Percentiles rank a stretch among this genome's conserved stretches.
Conservation (phyloP, 805 yeast species). For the Pachysolen tannophilus region DNA sequence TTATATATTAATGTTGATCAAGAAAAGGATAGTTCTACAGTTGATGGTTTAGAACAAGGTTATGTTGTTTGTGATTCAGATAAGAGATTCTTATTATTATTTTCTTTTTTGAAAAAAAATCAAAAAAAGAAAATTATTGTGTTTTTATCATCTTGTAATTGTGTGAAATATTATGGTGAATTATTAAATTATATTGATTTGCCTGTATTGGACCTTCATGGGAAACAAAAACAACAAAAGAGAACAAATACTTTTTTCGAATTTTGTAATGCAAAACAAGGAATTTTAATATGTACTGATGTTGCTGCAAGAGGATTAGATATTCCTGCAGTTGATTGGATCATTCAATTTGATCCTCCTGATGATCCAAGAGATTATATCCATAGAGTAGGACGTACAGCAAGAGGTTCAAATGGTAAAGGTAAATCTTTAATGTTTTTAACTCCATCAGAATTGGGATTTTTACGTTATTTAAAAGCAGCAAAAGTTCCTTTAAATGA, state of each 20-base stretch:
- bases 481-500: constrained; percentile 97
- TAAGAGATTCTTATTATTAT: constrained; percentile 80
- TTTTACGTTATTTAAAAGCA: constrained; percentile 86
- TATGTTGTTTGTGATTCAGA: constrained; percentile 97
- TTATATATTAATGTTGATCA: constrained; percentile 87
- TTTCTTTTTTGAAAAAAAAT: constrained; percentile 90
- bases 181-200: constrained; percentile 90
- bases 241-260: constrained; percentile 97
- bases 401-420: constrained; percentile 82
- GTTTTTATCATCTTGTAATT: constrained; percentile 91
- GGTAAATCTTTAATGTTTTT: constrained; percentile 95
- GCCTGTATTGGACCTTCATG: constrained; percentile 94
- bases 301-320: constrained; percentile 99
- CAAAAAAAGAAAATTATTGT: constrained; percentile 89
- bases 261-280: constrained; percentile 94
- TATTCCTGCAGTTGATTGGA: constrained; percentile 99
- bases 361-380: constrained; percentile 99
- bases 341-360: constrained; percentile 97
- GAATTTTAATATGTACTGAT: constrained; percentile 91
- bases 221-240: constrained; percentile 97
- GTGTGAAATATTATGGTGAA: constrained; percentile 95
- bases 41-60: constrained; percentile 96
- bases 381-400: constrained; percentile 98
- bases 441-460: constrained; percentile 90
- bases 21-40: constrained; percentile 79